Evolutionary conservation across 2,329 filamentous ascomycete species (phyloP).

Genomic region (Diaporthe vexans): DNA sequence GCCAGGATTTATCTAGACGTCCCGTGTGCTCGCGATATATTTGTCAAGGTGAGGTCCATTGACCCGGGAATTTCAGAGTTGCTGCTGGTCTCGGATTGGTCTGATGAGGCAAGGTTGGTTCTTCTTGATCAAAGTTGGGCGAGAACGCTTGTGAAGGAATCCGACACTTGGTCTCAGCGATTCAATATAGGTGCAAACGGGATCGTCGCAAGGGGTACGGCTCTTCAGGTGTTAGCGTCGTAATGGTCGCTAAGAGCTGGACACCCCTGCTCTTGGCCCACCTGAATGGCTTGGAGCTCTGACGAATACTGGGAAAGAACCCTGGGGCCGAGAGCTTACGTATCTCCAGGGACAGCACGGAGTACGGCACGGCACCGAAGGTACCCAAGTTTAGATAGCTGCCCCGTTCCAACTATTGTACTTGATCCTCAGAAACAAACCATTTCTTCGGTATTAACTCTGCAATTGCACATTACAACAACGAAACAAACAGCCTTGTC

Average conservation of each 20-base stretch:
- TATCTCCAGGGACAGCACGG: background rate
- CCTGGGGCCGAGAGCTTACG: conserved; percentile 24
- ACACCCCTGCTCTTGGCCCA: background rate
- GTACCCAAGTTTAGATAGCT: background rate
- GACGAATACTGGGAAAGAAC: background rate
- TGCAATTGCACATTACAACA: conserved; percentile 4
- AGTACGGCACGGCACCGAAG: background rate
- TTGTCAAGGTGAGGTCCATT: too few species aligned
- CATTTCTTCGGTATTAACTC: background rate
- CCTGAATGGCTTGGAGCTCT: conserved; percentile 1
- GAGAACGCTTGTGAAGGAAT: too few species aligned
- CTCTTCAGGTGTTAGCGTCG: background rate
- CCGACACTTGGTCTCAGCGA: background rate
- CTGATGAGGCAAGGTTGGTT: too few species aligned
- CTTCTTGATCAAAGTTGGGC: too few species aligned
- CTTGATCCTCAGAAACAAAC: background rate
- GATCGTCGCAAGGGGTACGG: background rate
- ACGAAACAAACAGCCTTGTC: too few species aligned
- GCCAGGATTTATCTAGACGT: too few species aligned
- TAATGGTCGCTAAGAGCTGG: background rate
- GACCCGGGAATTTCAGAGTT: too few species aligned
- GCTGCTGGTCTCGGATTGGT: too few species aligned
- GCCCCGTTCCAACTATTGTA: background rate
- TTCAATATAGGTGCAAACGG: background rate
- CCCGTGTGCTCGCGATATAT: too few species aligned